Base-by-base conservation (phyloP, 805 yeast genomes). In the Vanderwaltozyma tropicalis region DNA sequence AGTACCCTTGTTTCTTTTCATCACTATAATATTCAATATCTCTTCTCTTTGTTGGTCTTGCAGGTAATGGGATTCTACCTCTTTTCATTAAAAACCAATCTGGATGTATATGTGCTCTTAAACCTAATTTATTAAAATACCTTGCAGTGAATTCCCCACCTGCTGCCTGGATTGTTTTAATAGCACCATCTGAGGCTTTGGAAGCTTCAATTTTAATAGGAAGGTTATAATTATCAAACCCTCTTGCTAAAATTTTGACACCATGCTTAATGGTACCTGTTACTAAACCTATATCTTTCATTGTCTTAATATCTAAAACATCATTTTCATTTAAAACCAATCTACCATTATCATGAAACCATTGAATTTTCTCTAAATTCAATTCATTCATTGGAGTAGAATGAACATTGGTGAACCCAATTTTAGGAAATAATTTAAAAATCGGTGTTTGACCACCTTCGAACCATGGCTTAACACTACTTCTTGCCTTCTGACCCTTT, bases 361-460 rank as follows among this genome's bases (percentile, higher is more conserved):
- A 69, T 53, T 80, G 83, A 39, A 92, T 76, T 47, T 76, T 71
- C 25, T 67, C 72, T 53, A 89, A 67, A 53, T 83, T 82, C 45
- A 92, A 53, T 49, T 74, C 76, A 35, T 67, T 63, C 48, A 74
- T 63, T 12, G 69, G 70, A 42, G 62, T 62, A 34, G 71, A 71
- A 50, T 72, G 76, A 19, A 71, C 74, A 57, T 85, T 75, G 50
- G 73, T 76, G 66, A 87, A 87, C 8, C 97, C 97, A 42, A 80
- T 68, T 57, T 89, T 89, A 48, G 96, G 95, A 62, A 85, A 78
- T 48, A 82, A 66, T 61, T 82, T 74, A 61, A 77, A 76, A 55
- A 80, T 76, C 19, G 96, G 97, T 2, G 97, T 92, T 60, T 92
- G 98, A 59, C 98, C 97, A 76, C 98, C 98, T 68, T 92, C 98